phyloP scores from a whole-genome alignment of 2,329 filamentous ascomycete species.

The Nemania sp. region DNA sequence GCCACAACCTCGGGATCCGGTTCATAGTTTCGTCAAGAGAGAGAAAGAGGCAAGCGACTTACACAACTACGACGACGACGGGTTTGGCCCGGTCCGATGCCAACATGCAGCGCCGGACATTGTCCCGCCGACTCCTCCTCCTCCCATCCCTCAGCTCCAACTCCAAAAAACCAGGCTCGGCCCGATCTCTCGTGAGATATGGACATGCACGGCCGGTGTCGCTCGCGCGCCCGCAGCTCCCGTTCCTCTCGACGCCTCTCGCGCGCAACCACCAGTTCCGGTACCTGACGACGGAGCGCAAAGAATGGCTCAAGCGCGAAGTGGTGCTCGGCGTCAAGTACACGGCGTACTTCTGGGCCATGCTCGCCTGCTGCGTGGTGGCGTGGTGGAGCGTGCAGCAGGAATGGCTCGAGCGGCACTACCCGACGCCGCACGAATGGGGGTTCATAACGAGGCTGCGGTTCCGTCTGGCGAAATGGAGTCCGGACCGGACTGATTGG shows the following conservation, averaged over 20 bases:
- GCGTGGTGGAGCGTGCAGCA: slow-evolving; percentile 69
- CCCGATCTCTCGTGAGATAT: slow-evolving; percentile 42
- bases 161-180: background rate
- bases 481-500: slow-evolving; percentile 58
- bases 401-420: slow-evolving; percentile 73
- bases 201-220: slow-evolving; percentile 52
- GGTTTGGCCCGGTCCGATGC: too few relatives aligned
- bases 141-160: slow-evolving; percentile 11
- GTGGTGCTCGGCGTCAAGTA: slow-evolving; percentile 71
- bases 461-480: slow-evolving; percentile 65
- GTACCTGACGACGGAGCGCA: slow-evolving; percentile 78
- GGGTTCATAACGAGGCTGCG: slow-evolving; percentile 68
- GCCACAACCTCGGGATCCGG: too few relatives aligned
- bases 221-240: slow-evolving; percentile 50
- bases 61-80: too few relatives aligned
- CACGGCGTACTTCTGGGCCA: slow-evolving; percentile 66
- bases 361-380: slow-evolving; percentile 61
- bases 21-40: too few relatives aligned
- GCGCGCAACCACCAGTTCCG: slow-evolving; percentile 60
- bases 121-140: slow-evolving; percentile 15
- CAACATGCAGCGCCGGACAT: slow-evolving; percentile 22
- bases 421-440: slow-evolving; percentile 86
- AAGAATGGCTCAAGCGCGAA: slow-evolving; percentile 70
- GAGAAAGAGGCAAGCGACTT: too few relatives aligned
- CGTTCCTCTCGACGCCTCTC: slow-evolving; percentile 53